These are phyloP conservation scores for Nicotiana obtusifolia DNA, from an alignment of 257 asterid genomes.

Conservation along the genomic window DNA sequence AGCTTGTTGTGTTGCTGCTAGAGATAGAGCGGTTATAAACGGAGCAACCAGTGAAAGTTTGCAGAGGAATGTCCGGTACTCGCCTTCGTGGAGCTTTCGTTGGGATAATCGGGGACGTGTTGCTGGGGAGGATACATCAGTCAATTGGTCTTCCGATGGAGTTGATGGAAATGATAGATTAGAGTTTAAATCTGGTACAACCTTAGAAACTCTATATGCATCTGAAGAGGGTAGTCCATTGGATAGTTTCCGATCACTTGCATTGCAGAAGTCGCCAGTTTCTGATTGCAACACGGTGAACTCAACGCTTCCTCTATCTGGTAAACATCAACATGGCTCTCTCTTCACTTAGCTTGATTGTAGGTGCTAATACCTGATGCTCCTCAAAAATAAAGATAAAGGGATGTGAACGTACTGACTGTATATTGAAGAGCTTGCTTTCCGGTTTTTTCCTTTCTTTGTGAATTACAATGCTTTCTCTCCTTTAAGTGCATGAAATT, in stretches of 20 bases:
- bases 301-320: conserved; percentile 51
- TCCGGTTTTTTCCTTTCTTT: background rate
- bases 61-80: conserved; percentile 64
- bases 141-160: conserved; percentile 53
- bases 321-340: conserved; percentile 35
- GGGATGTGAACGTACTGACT: background rate
- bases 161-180: conserved; percentile 32
- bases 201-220: conserved; percentile 55
- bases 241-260: conserved; percentile 58
- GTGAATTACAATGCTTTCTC: background rate
- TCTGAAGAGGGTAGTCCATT: conserved; percentile 81
- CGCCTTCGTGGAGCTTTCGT: conserved; percentile 95
- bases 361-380: background rate
- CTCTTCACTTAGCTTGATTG: background rate
- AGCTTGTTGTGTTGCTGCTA: conserved; percentile 95
- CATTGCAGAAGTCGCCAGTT: conserved; percentile 67
- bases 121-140: conserved; percentile 81
- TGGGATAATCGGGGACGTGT: conserved; percentile 94
- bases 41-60: conserved; percentile 53
- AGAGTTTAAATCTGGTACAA: conserved; percentile 54
- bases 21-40: conserved; percentile 53
- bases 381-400: background rate
- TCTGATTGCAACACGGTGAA: conserved; percentile 53
- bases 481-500: background rate
- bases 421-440: background rate